Base-by-base conservation (phyloP, 2,329 filamentous ascomycete species). In the Fusarium denticulatum region DNA sequence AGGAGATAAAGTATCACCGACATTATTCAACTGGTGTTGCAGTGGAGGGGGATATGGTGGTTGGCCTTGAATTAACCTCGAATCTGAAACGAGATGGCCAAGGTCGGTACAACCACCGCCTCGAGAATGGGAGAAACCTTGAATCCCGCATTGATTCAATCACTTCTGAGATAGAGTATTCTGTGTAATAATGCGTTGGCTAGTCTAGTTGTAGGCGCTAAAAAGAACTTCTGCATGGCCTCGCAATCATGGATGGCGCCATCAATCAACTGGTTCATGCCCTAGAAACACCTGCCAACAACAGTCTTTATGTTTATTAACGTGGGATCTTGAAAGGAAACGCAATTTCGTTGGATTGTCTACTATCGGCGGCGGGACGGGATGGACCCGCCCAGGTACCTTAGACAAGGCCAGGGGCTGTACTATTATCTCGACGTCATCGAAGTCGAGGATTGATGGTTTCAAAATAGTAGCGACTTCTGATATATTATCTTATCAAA, bases 341-440 rank as follows among this genome's bases (percentile, higher is more conserved):
- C 40, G 59, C 52, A 69, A 69, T 69, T 64, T 69, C 36, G 67
- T 69, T 69, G 65, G 67, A 69, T 52, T 40, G 65, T 65, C 39
- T 64, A 20, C 32, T 69, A 69, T 69, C 67, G 52, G 59, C 42
- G 52, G 40, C 59, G 52, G 52, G 42, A 70, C 66, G 66, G 59
- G 67, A 70, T 69, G 66, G 66, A 45, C 65, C 67, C 67, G 52
- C 67, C 36, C n/a, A n/a, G n/a, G n/a, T 59, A 47, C 13, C 20
- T 47, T 30, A 26, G 52, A 43, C 36, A 43, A 49, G 46, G 40
- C 52, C 67, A 69, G 67, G 67, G 67, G 46, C 42, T 65, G 42
- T 34, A 24, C 52, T 52, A n/a, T 30, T 63, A 59, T 69, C 67
- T 65, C 67, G 46, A 70, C 66, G 59, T 70, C 67, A 69, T 69